Evolutionary conservation across 139 green algal genomes (phyloP), one percentile per base, ranked within the genome.

Genomic region (Dunaliella primolecta): DNA sequence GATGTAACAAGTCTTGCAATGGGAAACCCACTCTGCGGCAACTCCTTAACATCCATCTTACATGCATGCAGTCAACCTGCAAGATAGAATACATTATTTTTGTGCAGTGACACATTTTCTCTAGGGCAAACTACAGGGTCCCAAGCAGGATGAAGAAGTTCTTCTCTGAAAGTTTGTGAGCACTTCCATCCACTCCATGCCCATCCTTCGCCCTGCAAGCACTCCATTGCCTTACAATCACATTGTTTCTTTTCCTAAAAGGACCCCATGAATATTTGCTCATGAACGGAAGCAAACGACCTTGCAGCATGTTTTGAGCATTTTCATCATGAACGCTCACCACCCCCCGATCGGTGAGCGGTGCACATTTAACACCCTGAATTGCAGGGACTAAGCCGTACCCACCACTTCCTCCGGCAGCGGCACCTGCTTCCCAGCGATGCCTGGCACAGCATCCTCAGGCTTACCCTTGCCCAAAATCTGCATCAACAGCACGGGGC

Each of bases 381-480:
- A n/a, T n/a, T n/a, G 20, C 56, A 29, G 56, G 56, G 56, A 23
- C 56, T 23, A 20, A 29, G 23, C 20, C 20, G 56, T 20, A 32
- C 75, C 38, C 77, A 82, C 77, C 77, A 82, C 2, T 64, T 87
- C 77, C 25, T 92, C 89, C 0, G 80, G 82, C 80, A 93, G 85
- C 24, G 85, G 86, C 31, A 93, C 86, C 77, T 92, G 89, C 29
- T 70, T 83, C 30, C 86, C 89, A 2, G 78, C 80, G 32, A 92
- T 88, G 81, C 89, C 89, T 23, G 85, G 82, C 79, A 86, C 83
- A 3, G 75, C 89, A 38, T 90, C 89, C 46, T 92, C 89, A 2
- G 89, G 89, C 24, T 78, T 15, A 23, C 89, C 89, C 75, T 92
- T 91, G 75, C 78, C 84, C 27, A 92, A 34, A 3, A 89, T 81